Percentiles rank a stretch among this genome's conserved stretches.
Evolutionary conservation across 2,329 filamentous ascomycete genomes (phyloP).

Genomic region (Ophiocordyceps australis): DNA sequence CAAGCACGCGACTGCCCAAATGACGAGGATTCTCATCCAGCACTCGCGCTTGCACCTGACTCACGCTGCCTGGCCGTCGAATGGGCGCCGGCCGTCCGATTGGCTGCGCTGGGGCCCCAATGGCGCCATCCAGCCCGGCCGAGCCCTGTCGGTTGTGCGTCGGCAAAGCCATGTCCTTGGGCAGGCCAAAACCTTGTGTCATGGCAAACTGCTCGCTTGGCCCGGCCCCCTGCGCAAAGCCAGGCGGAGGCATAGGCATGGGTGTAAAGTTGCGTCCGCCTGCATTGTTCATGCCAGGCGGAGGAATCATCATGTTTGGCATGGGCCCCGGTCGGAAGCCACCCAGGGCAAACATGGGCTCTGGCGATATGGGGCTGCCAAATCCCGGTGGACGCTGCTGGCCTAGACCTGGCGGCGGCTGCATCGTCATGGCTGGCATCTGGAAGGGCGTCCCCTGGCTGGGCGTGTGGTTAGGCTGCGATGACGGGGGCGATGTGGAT

Average conservation of each 20-base stretch:
- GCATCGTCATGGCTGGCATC: conserved; percentile 35
- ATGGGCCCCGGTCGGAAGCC: conserved; percentile 25
- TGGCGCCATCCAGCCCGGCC: conserved; percentile 44
- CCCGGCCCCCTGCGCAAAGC: conserved; percentile 11
- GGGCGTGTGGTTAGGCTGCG: conserved; percentile 12
- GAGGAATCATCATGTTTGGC: conserved; percentile 28
- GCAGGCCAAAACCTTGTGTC: conserved; percentile 11
- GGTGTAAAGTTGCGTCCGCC: conserved; percentile 24
- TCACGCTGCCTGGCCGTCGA: conserved; percentile 63
- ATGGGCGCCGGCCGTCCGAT: conserved; percentile 77
- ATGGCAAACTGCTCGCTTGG: conserved; percentile 12
- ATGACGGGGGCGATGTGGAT: conserved; percentile 38
- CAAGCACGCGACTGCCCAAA: conserved; percentile 75
- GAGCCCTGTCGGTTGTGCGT: conserved; percentile 64
- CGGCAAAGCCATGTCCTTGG: conserved; percentile 13
- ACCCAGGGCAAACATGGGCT: conserved; percentile 26
- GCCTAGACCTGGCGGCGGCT: conserved; percentile 17
- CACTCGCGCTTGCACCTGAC: conserved; percentile 29
- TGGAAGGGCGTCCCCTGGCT: conserved; percentile 29
- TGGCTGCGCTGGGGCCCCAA: conserved; percentile 41
- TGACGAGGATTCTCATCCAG: conserved; percentile 58
- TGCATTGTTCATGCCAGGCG: conserved; percentile 30
- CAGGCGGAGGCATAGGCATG: conserved; percentile 16
- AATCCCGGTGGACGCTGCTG: conserved; percentile 25
- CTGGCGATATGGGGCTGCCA: conserved; percentile 39